phyloP scores from a whole-genome alignment of 176 grass and related monocot genomes.

The Thinopyrum elongatum region DNA sequence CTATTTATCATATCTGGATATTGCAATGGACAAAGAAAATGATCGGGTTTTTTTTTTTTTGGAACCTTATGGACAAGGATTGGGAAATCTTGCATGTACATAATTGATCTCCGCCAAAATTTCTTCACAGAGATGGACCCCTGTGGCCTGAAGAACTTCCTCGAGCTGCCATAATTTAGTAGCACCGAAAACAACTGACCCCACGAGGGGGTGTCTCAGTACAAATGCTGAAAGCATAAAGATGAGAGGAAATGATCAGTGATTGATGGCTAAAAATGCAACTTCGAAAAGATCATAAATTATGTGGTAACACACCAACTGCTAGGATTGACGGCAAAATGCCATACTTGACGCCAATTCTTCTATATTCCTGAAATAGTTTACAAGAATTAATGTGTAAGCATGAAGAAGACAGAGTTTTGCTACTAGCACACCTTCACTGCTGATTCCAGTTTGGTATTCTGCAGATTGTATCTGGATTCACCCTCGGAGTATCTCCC shows the following conservation, averaged over 20 bases:
- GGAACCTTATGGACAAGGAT: conserved; percentile 58
- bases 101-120: conserved; percentile 64
- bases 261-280: background rate
- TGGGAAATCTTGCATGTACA: conserved; percentile 61
- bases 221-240: conserved; percentile 49
- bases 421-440: conserved; percentile 45
- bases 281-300: background rate
- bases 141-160: conserved; percentile 55
- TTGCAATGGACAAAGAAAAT: background rate
- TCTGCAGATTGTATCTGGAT: conserved; percentile 86
- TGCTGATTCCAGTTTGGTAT: conserved; percentile 46
- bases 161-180: conserved; percentile 74
- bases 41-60: background rate
- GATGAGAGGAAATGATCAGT: background rate
- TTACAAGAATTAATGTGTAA: conserved; percentile 21
- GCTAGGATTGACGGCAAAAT: conserved; percentile 69
- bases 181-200: conserved; percentile 69
- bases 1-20: background rate
- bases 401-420: background rate
- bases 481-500: conserved; percentile 89
- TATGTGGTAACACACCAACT: conserved; percentile 45
- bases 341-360: conserved; percentile 41
- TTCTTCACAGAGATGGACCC: conserved; percentile 41
- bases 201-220: conserved; percentile 70
- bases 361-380: too few species aligned